Evolutionary conservation across 306 rosid species (phyloP), one percentile per base, ranked within the genome.

Genomic region (Alnus glutinosa): DNA sequence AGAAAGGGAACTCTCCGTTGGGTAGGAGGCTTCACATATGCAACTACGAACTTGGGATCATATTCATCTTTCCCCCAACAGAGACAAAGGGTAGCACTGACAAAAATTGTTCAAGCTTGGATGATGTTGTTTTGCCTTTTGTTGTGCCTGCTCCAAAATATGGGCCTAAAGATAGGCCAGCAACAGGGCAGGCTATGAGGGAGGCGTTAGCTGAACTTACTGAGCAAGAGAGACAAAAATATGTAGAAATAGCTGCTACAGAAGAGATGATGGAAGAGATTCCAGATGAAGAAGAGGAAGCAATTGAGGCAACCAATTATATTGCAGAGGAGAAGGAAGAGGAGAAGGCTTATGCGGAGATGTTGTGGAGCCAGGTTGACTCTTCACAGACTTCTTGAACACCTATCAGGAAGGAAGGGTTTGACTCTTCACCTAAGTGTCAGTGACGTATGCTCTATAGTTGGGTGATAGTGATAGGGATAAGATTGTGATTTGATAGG

Each of bases 111-210:
- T 18, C 78, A 71, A 82, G 74, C 48, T 84, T 90, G 83, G 89
- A 89, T 76, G 92, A 84, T 84, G 82, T 92, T 79, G 77, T 83
- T 83, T 81, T 90, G 75, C 97, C 97, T 34, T 90, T 83, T 78
- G 90, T 92, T 78, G 89, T 86, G 81, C 97, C 97, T 82, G 92
- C 97, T 78, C 96, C 96, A 63, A 92, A 82, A 82, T 92, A 90
- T 81, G 85, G 89, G 58, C 81, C 71, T 74, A 81, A 78, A 67
- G 97, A 92, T 75, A 85, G 87, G 89, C 97, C 96, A 19, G 97
- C 96, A 51, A 90, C 97, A 15, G 73, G 73, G 81, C 84, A 77
- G 77, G 92, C 97, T 74, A 89, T 92, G 96, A 87, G 90, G 87
- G 91, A 90, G 84, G 97, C 48, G 47, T 81, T 90, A 87, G 80